Evolutionary conservation across 2,329 filamentous ascomycete species (phyloP), one percentile per base, ranked within the genome.

Genomic region (Verticillium klebahnii): DNA sequence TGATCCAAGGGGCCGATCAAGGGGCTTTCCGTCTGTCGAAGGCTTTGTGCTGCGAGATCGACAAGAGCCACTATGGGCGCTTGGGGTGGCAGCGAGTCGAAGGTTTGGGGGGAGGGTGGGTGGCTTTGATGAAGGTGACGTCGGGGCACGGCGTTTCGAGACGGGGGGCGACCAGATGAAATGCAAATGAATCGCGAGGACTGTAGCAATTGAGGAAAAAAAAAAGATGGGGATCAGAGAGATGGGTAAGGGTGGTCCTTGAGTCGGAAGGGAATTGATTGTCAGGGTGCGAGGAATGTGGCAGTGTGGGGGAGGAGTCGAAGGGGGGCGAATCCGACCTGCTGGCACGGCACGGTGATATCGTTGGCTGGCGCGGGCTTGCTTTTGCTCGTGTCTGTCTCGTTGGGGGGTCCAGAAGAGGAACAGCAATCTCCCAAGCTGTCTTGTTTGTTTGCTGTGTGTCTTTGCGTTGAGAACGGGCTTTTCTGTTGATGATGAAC

Each of bases 1-100:
- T 50, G 40, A 50, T 50, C 17, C 45, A 52, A 60, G 61, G 59
- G 58, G 62, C 59, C 58, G 62, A 64, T 64, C 64, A 62, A 65
- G 64, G 64, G 62, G 64, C 57, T 64, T 23, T 50, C 40, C 40
- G 40, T 50, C 7, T n/a, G 40, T 50, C 8, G 40, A 50, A 50
- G 40, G 40, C 40, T 50, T 50, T 50, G 40, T 23, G 40, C 40
- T n/a, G n/a, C 40, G 40, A 50, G 40, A 50, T 50, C 40, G 40
- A 50, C 40, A 50, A 50, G 40, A 6, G 23, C 17, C 40, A 50
- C n/a, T 50, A 11, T 23, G 40, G 40, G 19, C 40, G 40, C 19
- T 50, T 25, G 40, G 40, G 40, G 14, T 29, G 29, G 14, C 34
- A 36, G 9, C 34, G 34, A 36, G 34, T 36, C 34, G 34, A 36